Evolutionary conservation across 345 rosid genomes (phyloP), one percentile per base, ranked within the genome.

Genomic region (Populus nigra): DNA sequence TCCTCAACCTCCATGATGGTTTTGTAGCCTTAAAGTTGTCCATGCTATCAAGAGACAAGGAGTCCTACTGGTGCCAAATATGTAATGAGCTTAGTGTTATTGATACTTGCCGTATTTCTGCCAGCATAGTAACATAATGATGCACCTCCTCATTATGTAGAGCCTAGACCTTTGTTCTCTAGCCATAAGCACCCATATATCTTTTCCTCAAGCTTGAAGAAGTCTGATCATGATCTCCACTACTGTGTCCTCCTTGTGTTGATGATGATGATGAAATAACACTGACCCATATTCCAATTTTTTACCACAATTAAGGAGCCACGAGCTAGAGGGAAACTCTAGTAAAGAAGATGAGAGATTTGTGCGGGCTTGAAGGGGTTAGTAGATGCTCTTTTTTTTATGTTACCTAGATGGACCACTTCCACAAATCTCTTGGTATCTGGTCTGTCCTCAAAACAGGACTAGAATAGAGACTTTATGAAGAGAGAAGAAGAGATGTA

Each of bases 131-230:
- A 84, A 36, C 78, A 71, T 74, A 47, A 85, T 41, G 35, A 75
- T 68, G 73, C 85, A 79, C 75, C 82, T 79, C 69, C 83, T 79
- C 71, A 74, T 55, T 17, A 80, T 71, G 71, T 84, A 84, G 55
- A 84, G 61, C 75, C 81, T 79, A 71, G 77, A 81, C 62, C 77
- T 61, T 71, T 74, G 77, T 71, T 74, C 85, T 68, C 70, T 85
- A 15, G 76, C 87, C 77, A 65, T 53, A 31, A 74, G 49, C 43
- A 81, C 23, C 38, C 81, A 78, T 27, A 27, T 27, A 27, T 65
- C 78, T 71, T 50, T 75, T 82, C 78, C 78, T 79, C 79, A 43
- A 70, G 65, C 81, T 81, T 43, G 73, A 39, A 10, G 53, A 23
- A 3, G 29, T 59, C 65, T 59, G 65, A n/a, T 23, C 22, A 49